A percentile compares a stretch with the other conserved stretches of the same genome.
phyloP scores from a whole-genome alignment of 768 basidiomycete genomes.

The Boletus coccyginus region DNA sequence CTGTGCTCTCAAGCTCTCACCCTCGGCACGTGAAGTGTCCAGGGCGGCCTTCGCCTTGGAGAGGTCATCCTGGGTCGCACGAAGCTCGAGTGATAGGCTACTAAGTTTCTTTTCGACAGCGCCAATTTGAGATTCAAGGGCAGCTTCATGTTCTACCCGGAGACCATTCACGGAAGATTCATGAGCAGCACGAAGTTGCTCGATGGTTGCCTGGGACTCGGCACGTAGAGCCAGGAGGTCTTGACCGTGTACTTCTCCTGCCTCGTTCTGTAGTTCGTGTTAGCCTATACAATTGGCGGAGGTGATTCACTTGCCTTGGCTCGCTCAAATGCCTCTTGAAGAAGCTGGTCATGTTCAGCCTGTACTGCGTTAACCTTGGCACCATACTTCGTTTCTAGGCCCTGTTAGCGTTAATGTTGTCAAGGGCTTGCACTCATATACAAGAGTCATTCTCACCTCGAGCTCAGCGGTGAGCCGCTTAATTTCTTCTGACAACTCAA shows the following conservation, averaged over 20 bases:
- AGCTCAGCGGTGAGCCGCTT: constrained; percentile 57
- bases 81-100: constrained; percentile 66
- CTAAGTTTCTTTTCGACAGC: constrained; percentile 61
- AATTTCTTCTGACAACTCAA: constrained; percentile 54
- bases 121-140: constrained; percentile 54
- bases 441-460: constrained; percentile 44
- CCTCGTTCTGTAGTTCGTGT: constrained; percentile 54
- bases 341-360: constrained; percentile 56
- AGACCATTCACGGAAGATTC: constrained; percentile 57
- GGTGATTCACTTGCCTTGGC: constrained; percentile 57
- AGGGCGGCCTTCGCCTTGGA: constrained; percentile 65
- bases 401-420: constrained; percentile 37
- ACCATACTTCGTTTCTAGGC: constrained; percentile 66
- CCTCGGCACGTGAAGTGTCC: constrained; percentile 50
- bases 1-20: constrained; percentile 56
- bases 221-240: constrained; percentile 72
- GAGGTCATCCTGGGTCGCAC: constrained; percentile 83
- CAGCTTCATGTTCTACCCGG: constrained; percentile 60
- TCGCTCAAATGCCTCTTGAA: constrained; percentile 70
- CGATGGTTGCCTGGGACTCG: constrained; percentile 61
- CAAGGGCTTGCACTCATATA: background rate
- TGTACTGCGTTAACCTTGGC: constrained; percentile 64
- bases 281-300: background rate
- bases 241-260: constrained; percentile 61
- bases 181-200: constrained; percentile 66